Evolutionary conservation across 2,329 filamentous ascomycete genomes (phyloP).

Genomic region (Colletotrichum aenigma): DNA sequence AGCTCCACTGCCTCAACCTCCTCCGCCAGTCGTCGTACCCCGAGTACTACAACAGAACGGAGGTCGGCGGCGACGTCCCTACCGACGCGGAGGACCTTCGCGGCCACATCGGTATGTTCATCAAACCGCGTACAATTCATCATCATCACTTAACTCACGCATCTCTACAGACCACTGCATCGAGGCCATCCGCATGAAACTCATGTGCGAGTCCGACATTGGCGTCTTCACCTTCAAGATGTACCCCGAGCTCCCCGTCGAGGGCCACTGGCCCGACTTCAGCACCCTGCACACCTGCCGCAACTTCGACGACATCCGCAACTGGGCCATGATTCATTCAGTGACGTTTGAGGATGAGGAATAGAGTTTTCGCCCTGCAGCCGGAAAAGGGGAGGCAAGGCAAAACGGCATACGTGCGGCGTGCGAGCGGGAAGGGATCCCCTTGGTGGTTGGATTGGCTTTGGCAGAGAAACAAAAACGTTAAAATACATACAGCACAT

Average conservation of each 20-base stretch:
- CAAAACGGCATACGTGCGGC: too few relatives aligned
- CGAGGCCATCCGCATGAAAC: conserved; percentile 54
- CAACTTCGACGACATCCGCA: conserved; percentile 54
- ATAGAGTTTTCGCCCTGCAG: background rate
- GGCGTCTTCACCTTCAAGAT: conserved; percentile 59
- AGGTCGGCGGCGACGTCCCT: conserved; percentile 52
- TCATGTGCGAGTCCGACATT: conserved; percentile 61
- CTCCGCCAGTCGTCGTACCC: conserved; percentile 52
- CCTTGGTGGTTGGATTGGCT: background rate
- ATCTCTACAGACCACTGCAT: conserved; percentile 52
- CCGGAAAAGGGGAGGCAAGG: background rate
- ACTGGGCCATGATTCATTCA: conserved; percentile 58
- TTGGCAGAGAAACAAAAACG: background rate
- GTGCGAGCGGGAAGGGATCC: too few relatives aligned
- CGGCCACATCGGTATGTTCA: conserved; percentile 41
- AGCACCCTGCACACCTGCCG: conserved; percentile 58
- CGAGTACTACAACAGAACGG: conserved; percentile 48
- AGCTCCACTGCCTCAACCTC: conserved; percentile 56
- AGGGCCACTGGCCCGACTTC: conserved; percentile 59
- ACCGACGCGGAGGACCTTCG: conserved; percentile 44
- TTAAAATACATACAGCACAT: background rate
- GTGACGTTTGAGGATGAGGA: conserved; percentile 51
- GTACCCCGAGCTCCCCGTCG: conserved; percentile 47
- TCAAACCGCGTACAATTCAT: conserved; percentile 11
- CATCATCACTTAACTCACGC: background rate